phyloP scores from a whole-genome alignment of 768 basidiomycete species.

The Trichaptum fuscoviolaceum region DNA sequence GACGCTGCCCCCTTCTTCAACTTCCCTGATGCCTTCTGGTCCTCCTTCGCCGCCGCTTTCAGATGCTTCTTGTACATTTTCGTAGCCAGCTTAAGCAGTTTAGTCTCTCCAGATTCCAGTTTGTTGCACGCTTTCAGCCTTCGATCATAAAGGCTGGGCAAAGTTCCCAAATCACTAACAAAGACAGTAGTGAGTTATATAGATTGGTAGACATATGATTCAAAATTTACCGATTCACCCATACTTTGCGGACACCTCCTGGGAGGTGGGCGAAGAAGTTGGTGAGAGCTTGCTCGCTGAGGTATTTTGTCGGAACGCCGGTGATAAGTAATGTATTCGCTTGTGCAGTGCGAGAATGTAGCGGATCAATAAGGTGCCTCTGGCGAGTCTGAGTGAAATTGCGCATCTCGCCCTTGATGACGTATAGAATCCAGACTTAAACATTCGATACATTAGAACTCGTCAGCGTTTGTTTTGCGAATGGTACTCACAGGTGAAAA shows the following conservation, averaged over 20 bases:
- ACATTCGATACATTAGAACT: slow-evolving; percentile 6
- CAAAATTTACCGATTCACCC: slow-evolving; percentile 54
- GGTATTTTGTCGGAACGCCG: slow-evolving; percentile 50
- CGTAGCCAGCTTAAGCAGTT: slow-evolving; percentile 38
- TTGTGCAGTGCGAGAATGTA: slow-evolving; percentile 56
- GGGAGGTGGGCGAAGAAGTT: slow-evolving; percentile 61
- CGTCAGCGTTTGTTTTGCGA: neutral
- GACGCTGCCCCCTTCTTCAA: neutral
- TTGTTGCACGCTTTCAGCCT: slow-evolving; percentile 42
- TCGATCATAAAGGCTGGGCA: slow-evolving; percentile 39
- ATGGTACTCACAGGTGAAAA: slow-evolving; percentile 40
- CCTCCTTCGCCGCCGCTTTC: slow-evolving; percentile 21
- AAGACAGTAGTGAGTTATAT: neutral
- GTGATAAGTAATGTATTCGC: slow-evolving; percentile 67
- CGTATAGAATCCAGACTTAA: slow-evolving; percentile 53
- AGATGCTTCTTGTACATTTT: slow-evolving; percentile 37
- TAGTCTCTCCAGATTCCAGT: slow-evolving; percentile 53
- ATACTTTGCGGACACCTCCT: slow-evolving; percentile 62
- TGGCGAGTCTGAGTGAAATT: slow-evolving; percentile 52
- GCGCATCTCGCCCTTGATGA: slow-evolving; percentile 53
- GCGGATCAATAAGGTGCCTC: slow-evolving; percentile 53
- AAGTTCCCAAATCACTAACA: slow-evolving; percentile 11
- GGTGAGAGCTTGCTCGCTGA: slow-evolving; percentile 40
- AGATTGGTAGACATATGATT: slow-evolving; percentile 17
- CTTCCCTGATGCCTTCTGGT: slow-evolving; percentile 1